phyloP scores from a whole-genome alignment of 2,329 filamentous ascomycete genomes.

The Phyllachora maydis region DNA sequence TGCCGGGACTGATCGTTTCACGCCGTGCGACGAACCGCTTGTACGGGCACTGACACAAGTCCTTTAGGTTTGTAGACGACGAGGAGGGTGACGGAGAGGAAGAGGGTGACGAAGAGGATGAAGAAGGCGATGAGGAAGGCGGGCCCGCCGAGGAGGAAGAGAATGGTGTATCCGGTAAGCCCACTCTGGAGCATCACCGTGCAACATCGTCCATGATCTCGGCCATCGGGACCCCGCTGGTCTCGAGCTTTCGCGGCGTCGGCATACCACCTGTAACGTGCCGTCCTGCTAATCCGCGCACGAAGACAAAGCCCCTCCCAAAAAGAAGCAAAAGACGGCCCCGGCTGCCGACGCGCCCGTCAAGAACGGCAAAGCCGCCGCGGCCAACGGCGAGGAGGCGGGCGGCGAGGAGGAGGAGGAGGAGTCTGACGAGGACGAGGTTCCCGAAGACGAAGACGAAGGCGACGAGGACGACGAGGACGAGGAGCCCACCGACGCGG shows the following conservation, averaged over 20 bases:
- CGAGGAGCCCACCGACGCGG: slow-evolving; percentile 7
- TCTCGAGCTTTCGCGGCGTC: too few species aligned
- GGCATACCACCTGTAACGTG: too few species aligned
- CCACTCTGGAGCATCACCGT: too few species aligned
- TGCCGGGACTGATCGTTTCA: too few species aligned
- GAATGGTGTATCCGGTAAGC: slow-evolving; percentile 16
- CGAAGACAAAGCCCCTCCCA: slow-evolving; percentile 21
- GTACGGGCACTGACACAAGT: too few species aligned
- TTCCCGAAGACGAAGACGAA: slow-evolving; percentile 6
- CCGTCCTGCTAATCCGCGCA: too few species aligned
- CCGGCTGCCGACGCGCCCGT: slow-evolving; percentile 9
- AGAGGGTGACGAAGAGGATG: slow-evolving; percentile 15
- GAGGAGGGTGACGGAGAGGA: slow-evolving; percentile 10
- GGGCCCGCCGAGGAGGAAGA: slow-evolving; percentile 16
- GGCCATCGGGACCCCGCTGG: too few species aligned
- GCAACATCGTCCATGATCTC: too few species aligned
- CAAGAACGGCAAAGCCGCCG: slow-evolving; percentile 10
- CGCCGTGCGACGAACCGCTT: too few species aligned
- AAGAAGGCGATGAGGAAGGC: slow-evolving; percentile 16
- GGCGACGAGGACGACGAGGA: slow-evolving; percentile 8
- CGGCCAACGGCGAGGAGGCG: slow-evolving; percentile 7
- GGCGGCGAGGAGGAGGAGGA: slow-evolving; percentile 5
- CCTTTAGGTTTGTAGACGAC: slow-evolving; percentile 8
- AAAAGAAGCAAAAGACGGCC: slow-evolving; percentile 29
- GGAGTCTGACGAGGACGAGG: slow-evolving; percentile 6